Evolutionary conservation across 305 asterid genomes (phyloP), one percentile per base, ranked within the genome.

Genomic region (Fraxinus xanthoxyloides): DNA sequence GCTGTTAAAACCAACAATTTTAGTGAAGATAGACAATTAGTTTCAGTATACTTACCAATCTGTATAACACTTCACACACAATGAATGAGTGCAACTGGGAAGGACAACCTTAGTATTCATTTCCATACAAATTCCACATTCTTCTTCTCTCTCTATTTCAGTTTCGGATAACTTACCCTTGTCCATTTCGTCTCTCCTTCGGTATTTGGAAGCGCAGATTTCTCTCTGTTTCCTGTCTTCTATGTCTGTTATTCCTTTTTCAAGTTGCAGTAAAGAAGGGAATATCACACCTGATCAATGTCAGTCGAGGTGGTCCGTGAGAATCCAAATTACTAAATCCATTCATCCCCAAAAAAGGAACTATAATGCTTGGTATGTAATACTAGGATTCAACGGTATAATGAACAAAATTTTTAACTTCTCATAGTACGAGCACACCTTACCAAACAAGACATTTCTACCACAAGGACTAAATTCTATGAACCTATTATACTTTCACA

Each of bases 41-140:
- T 21, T 54, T 54, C 6, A 13, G 51, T 77, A 9, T 73, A 31
- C 89, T 86, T 82, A 93, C 98, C 98, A 95, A 87, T 90, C 77
- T 80, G 85, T 81, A 72, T 91, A 93, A 82, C 98, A 95, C 78
- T 90, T 92, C 86, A 90, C 83, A 83, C 98, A 95, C 84, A 95
- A 79, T 6, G 97, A 89, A 77, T 95, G 98, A 87, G 70, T 88
- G 92, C 98, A 95, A 19, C 78, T 80, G 7, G 98, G 98, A 78
- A 95, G 84, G 73, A 93, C 98, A 76, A 93, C 91, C 80, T 91
- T 95, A 35, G 95, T 84, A 10, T 86, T 73, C 88, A 92, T 82
- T 83, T 92, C 98, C 98, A 92, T 85, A 87, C 98, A 95, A 69
- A 95, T 95, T 26, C 95, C 98, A 56, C 98, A 95, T 86, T 95